These are phyloP conservation scores for Fraxinus floribunda DNA, from an alignment of 305 asterid genomes.

Conservation along the genomic window DNA sequence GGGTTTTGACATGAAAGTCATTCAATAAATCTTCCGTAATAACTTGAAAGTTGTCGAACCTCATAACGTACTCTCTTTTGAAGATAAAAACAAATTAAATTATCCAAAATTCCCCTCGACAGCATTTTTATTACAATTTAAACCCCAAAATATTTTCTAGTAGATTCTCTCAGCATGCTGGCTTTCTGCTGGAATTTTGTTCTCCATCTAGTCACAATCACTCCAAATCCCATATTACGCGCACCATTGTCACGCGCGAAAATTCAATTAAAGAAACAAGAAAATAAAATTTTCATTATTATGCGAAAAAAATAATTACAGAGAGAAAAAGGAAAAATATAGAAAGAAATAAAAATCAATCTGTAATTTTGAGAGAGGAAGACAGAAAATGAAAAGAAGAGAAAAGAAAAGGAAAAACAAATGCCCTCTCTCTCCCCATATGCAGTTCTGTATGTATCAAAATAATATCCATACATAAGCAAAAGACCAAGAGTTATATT, in stretches of 20 bases:
- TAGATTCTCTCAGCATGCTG: conserved; percentile 20
- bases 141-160: conserved; percentile 9
- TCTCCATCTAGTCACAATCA: not conserved
- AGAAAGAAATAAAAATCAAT: conserved; percentile 15
- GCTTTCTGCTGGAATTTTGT: conserved; percentile 16
- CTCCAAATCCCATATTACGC: not conserved
- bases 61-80: not conserved
- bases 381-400: conserved; percentile 6
- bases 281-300: not conserved
- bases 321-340: conserved; percentile 7
- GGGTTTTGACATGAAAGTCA: not conserved
- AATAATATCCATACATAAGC: conserved; percentile 27
- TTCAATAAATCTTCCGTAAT: not conserved
- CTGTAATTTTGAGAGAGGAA: conserved; percentile 15
- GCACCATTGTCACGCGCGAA: conserved; percentile 5
- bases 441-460: conserved; percentile 37
- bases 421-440: conserved; percentile 23
- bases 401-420: conserved; percentile 7
- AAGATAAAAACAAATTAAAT: not conserved
- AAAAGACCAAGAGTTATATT: conserved; percentile 26
- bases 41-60: not conserved
- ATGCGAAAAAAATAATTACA: not conserved
- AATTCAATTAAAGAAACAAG: conserved; percentile 1
- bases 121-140: not conserved
- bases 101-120: not conserved